Evolutionary conservation across 805 yeast genomes (phyloP).

Genomic region (Naumovozyma castellii): DNA sequence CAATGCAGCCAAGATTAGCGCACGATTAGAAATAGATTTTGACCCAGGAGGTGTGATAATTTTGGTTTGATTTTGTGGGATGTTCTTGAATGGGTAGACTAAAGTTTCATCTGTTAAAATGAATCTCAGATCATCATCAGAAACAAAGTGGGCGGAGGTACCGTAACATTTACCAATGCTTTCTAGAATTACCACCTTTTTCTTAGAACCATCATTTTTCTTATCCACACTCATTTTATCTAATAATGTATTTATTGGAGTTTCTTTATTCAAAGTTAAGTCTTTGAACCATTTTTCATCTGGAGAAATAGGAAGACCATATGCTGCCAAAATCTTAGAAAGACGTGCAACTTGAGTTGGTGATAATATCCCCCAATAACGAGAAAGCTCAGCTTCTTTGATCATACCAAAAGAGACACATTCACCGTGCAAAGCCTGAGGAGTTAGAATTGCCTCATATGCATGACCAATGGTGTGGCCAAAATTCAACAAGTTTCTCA

Average conservation of each 20-base stretch:
- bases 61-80: slow-evolving; percentile 20
- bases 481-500: slow-evolving; percentile 84
- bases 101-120: slow-evolving; percentile 72
- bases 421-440: slow-evolving; percentile 94
- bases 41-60: slow-evolving; percentile 81
- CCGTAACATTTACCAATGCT: slow-evolving; percentile 86
- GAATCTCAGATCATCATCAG: slow-evolving; percentile 71
- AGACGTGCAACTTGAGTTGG: slow-evolving; percentile 92
- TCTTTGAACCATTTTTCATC: slow-evolving; percentile 64
- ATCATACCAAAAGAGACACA: slow-evolving; percentile 98
- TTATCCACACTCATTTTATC: slow-evolving; percentile 91
- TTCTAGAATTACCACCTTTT: slow-evolving; percentile 76
- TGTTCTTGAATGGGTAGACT: slow-evolving; percentile 48
- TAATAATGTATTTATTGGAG: slow-evolving; percentile 69
- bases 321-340: slow-evolving; percentile 71
- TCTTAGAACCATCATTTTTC: slow-evolving; percentile 88
- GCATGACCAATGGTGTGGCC: slow-evolving; percentile 99
- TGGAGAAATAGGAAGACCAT: slow-evolving; percentile 74
- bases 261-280: slow-evolving; percentile 56
- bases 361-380: slow-evolving; percentile 78
- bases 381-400: slow-evolving; percentile 88
- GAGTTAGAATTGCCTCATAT: slow-evolving; percentile 93
- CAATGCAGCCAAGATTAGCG: slow-evolving; percentile 83
- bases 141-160: slow-evolving; percentile 73
- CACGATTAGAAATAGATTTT: slow-evolving; percentile 93